Base-by-base conservation (phyloP, 129 eudicot species). In the Artemisia argyi region DNA sequence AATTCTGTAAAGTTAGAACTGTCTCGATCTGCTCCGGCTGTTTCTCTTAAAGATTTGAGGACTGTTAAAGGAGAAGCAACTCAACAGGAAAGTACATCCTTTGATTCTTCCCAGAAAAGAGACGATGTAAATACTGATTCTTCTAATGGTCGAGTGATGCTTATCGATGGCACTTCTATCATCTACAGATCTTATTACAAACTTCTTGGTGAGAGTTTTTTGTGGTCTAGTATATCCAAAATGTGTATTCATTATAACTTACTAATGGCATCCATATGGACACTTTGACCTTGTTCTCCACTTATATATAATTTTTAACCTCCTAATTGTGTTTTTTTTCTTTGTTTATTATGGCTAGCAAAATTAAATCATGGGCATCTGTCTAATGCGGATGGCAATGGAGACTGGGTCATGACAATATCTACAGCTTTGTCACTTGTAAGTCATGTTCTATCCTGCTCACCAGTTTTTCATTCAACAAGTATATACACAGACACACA, bases 331-430 rank as follows among this genome's bases (percentile, higher is more conserved):
- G 2, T 24, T 28, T 55, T 64, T 68, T 70, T 24, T 42, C 7
- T 64, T 26, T 65, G 44, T 74, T 51, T 69, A 51, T 49, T 71
- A 7, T 73, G 66, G 66, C 18, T 72, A 94, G 99, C 99, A 44
- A 94, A 82, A 81, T 67, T 90, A 82, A 91, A 94, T 72, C 97
- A 88, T 69, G 99, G 99, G 66, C 91, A 88, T 78, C 84, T 94
- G 35, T 30, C 96, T 10, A 83, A 90, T 82, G 99, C 96, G 65
- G 99, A 94, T 79, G 97, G 97, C 65, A 94, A 94, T 73, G 99
- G 96, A 83, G 99, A 94, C 65, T 94, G 99, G 99, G 99, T 94
- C 59, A 71, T 94, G 83, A 94, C 99, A 42, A 94, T 94, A 83
- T 90, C 85, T 61, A 71, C 96, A 35, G 99, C 99, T 39, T 73